Percentiles rank a stretch among this genome's conserved stretches.
Conservation (phyloP, 2,329 filamentous ascomycete species). For the Colletotrichum sansevieriae region DNA sequence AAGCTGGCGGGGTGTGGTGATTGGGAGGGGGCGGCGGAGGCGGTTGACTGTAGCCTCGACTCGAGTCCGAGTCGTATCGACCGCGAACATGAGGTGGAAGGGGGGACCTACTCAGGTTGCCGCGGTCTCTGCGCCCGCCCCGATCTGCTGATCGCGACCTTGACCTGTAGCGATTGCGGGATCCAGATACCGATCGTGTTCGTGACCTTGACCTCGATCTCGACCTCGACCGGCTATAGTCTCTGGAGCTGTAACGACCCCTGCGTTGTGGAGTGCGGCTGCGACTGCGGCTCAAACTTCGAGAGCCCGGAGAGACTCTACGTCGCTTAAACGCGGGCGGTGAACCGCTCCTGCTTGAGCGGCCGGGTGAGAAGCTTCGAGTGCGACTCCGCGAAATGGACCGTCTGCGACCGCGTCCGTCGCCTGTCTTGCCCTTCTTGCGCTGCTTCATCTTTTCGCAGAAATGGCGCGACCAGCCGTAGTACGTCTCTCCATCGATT, state of each 20-base stretch:
- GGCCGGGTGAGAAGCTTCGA: conserved; percentile 44
- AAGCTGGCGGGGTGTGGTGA: conserved; percentile 15
- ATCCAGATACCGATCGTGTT: conserved; percentile 29
- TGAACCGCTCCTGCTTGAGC: conserved; percentile 51
- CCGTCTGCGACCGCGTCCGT: conserved; percentile 49
- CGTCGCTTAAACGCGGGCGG: conserved; percentile 56
- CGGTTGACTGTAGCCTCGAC: conserved; percentile 25
- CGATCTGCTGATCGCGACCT: conserved; percentile 42
- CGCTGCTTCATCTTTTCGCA: conserved; percentile 83
- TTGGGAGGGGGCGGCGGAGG: conserved; percentile 47
- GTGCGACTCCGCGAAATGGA: conserved; percentile 51
- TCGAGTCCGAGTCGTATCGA: conserved; percentile 28
- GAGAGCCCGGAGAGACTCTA: conserved; percentile 52
- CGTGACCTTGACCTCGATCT: conserved; percentile 30
- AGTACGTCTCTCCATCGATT: conserved; percentile 80
- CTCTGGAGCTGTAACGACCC: conserved; percentile 43
- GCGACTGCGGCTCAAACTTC: conserved; percentile 46
- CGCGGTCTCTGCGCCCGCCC: conserved; percentile 33
- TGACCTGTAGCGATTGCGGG: conserved; percentile 36
- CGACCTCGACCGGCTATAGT: conserved; percentile 48
- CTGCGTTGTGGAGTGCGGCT: conserved; percentile 46
- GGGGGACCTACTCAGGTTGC: conserved; percentile 24
- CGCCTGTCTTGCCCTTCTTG: conserved; percentile 48
- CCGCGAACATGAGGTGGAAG: conserved; percentile 28
- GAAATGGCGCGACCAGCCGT: conserved; percentile 87